Percentiles rank a stretch among this genome's conserved stretches.
Conservation (phyloP, 2,329 filamentous ascomycete genomes). For the Trichophyton verrucosum region DNA sequence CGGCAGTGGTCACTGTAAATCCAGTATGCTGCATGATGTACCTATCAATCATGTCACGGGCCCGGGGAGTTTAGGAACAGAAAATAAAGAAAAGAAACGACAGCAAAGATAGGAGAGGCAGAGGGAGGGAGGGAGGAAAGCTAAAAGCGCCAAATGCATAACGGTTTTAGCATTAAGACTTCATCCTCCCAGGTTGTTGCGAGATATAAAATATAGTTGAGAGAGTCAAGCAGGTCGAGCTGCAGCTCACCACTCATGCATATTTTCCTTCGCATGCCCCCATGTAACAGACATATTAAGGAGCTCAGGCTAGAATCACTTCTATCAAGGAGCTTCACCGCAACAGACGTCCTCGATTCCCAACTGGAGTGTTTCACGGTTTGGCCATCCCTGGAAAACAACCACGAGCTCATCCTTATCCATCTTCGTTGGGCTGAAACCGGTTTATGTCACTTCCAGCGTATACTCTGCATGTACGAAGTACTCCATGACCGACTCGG, state of each 20-base stretch:
- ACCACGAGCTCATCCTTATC: not conserved
- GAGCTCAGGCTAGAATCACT: not conserved
- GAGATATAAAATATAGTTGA: not conserved
- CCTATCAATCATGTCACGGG: not conserved
- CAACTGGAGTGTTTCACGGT: not conserved
- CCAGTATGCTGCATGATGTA: not conserved
- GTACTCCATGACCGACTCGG: not conserved
- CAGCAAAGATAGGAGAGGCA: not conserved
- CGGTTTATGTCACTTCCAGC: not conserved
- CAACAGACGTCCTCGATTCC: not conserved
- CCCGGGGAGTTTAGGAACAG: not conserved
- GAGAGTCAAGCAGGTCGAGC: not conserved
- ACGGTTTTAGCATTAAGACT: not conserved
- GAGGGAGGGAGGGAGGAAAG: not conserved
- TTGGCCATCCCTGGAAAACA: not conserved
- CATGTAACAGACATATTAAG: constrained; percentile 1
- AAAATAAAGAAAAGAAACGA: not conserved
- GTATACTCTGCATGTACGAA: not conserved
- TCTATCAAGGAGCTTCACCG: not conserved
- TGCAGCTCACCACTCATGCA: not conserved
- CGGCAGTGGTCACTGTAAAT: not conserved
- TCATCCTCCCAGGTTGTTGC: not conserved
- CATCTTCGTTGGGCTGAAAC: not conserved
- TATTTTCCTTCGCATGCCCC: not conserved
- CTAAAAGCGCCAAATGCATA: not conserved